Percentiles rank a stretch among this genome's conserved stretches.
These are phyloP conservation scores for Mortierella polycephala DNA, from an alignment of 371 early-diverging fungal genomes.

Conservation along the genomic window DNA sequence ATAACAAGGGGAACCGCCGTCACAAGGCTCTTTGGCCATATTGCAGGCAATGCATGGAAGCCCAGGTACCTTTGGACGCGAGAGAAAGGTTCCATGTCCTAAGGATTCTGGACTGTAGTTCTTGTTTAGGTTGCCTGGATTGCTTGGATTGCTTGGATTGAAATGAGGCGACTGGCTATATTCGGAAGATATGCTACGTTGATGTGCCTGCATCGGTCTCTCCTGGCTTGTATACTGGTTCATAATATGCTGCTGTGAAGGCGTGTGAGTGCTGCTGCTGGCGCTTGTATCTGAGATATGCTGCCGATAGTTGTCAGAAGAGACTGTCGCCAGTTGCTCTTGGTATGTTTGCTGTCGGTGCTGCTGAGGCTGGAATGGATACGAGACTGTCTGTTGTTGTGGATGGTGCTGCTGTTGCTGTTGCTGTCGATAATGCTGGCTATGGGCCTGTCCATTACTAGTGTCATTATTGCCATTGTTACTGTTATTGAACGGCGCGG, in stretches of 20 bases:
- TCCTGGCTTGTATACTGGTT: slow-evolving; percentile 22
- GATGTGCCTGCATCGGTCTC: slow-evolving; percentile 36
- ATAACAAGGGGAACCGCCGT: slow-evolving; percentile 46
- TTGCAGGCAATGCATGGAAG: slow-evolving; percentile 46
- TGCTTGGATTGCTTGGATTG: slow-evolving; percentile 37
- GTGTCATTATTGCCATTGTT: slow-evolving; percentile 4
- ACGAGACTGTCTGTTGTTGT: slow-evolving; percentile 12
- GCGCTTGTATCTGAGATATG: slow-evolving; percentile 9
- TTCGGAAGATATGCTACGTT: slow-evolving; percentile 34
- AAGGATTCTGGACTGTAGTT: slow-evolving; percentile 12
- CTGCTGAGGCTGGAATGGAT: slow-evolving; percentile 2
- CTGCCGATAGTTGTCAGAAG: slow-evolving; percentile 20
- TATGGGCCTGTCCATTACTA: not conserved
- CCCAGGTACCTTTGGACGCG: slow-evolving; percentile 32
- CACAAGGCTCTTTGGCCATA: slow-evolving; percentile 35
- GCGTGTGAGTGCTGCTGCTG: not conserved
- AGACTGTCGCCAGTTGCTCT: slow-evolving; percentile 10
- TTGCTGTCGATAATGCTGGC: slow-evolving; percentile 5
- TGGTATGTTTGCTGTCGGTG: slow-evolving; percentile 12
- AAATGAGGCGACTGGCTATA: slow-evolving; percentile 31
- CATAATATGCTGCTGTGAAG: slow-evolving; percentile 13
- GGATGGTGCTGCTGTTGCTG: slow-evolving; percentile 8
- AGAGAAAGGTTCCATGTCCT: slow-evolving; percentile 33
- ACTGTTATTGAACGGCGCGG: slow-evolving; percentile 4
- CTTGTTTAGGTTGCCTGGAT: no score